These are phyloP conservation scores for Cucumis hystrix DNA, from an alignment of 306 rosid genomes.

Conservation along the genomic window DNA sequence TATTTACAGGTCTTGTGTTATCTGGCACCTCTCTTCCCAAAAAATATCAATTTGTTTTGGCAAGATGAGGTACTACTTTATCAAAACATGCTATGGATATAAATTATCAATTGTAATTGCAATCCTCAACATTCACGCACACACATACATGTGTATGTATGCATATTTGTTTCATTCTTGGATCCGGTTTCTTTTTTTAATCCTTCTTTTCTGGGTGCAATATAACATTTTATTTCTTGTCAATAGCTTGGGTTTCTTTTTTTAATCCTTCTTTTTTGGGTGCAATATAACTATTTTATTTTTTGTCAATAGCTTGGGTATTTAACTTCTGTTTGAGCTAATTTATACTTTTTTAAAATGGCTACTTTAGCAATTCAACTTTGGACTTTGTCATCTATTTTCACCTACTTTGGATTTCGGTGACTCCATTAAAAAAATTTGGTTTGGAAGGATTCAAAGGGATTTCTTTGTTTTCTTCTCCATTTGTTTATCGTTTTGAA, in stretches of 20 bases:
- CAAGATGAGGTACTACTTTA: conserved; percentile 78
- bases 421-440: too few relatives aligned
- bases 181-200: background rate
- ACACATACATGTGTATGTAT: background rate
- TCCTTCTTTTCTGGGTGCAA: background rate
- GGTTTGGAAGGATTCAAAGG: too few relatives aligned
- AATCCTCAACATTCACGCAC: background rate
- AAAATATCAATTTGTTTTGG: conserved; percentile 69
- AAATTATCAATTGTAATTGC: background rate
- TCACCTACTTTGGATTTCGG: too few relatives aligned
- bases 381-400: background rate
- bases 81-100: background rate
- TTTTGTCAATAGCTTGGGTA: background rate
- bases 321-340: background rate
- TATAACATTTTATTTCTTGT: background rate
- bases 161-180: background rate
- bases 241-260: background rate
- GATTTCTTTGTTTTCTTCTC: too few relatives aligned
- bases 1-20: conserved; percentile 60
- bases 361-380: background rate
- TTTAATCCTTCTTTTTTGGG: background rate
- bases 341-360: background rate
- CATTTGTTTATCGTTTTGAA: too few relatives aligned
- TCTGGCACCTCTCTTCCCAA: conserved; percentile 86
- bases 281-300: background rate